These are phyloP conservation scores for Angophora floribunda DNA, from an alignment of 345 rosid genomes.

Conservation along the genomic window DNA sequence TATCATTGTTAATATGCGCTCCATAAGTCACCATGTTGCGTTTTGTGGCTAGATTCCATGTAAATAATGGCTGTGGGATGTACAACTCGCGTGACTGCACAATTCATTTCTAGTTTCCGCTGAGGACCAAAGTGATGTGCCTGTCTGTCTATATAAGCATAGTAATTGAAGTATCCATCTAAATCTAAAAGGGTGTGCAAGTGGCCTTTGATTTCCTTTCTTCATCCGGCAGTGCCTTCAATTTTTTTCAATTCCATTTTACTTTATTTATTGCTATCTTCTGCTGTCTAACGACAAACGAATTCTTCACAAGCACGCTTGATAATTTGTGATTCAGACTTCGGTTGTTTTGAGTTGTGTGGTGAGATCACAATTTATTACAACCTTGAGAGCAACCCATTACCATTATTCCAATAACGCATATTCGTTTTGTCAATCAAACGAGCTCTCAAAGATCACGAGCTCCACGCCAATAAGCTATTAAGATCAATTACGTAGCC, in stretches of 20 bases:
- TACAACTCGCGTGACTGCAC: not conserved
- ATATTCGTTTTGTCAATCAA: not conserved
- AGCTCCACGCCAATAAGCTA: not conserved
- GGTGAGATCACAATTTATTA: not conserved
- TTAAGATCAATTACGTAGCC: not conserved
- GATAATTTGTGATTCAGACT: not conserved
- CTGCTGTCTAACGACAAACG: not conserved
- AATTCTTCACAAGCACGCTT: not conserved
- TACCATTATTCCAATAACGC: too few species aligned
- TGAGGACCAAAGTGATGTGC: not conserved
- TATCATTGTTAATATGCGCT: not conserved
- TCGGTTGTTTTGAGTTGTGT: not conserved
- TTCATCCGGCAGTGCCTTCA: too few species aligned
- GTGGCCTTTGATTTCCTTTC: not conserved
- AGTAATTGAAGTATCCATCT: not conserved
- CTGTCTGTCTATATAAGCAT: not conserved
- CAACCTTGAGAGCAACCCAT: not conserved
- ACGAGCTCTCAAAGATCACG: not conserved
- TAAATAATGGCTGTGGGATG: not conserved
- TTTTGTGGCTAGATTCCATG: not conserved
- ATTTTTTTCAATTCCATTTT: not conserved
- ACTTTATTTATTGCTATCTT: not conserved
- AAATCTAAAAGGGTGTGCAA: not conserved
- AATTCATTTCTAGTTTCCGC: not conserved
- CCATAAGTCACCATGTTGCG: not conserved